phyloP scores from a whole-genome alignment of 352 stramenopile species.

The Globisporangium orthogonon region DNA sequence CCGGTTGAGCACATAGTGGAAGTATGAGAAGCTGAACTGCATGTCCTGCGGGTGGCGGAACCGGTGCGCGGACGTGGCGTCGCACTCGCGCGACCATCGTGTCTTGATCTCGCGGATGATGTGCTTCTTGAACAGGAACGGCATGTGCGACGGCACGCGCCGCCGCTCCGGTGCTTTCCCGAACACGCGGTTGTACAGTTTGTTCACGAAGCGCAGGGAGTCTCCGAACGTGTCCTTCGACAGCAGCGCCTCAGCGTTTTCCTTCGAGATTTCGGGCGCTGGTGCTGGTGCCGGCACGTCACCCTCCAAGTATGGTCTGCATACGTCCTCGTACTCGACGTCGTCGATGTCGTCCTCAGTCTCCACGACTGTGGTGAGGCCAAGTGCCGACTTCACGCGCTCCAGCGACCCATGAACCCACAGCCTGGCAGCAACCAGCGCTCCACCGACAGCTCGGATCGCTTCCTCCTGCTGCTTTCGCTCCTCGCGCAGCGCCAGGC shows the following conservation, averaged over 20 bases:
- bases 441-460: conserved; percentile 11
- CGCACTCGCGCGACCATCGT: conserved; percentile 63
- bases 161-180: conserved; percentile 61
- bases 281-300: background rate
- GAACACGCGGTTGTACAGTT: conserved; percentile 88
- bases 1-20: conserved; percentile 91
- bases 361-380: conserved; percentile 33
- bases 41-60: conserved; percentile 92
- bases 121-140: conserved; percentile 88
- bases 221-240: conserved; percentile 91
- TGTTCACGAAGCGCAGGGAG: conserved; percentile 90
- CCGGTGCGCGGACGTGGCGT: conserved; percentile 77
- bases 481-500: conserved; percentile 23
- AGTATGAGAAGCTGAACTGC: conserved; percentile 95
- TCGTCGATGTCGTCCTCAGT: conserved; percentile 45
- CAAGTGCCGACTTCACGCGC: conserved; percentile 25
- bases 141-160: conserved; percentile 93
- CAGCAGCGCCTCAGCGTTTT: conserved; percentile 46
- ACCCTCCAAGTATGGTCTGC: conserved; percentile 17
- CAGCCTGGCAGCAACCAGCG: conserved; percentile 7
- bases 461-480: conserved; percentile 21
- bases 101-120: conserved; percentile 88
- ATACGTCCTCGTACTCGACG: conserved; percentile 71
- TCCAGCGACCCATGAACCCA: conserved; percentile 9
- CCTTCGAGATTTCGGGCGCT: conserved; percentile 17